Evolutionary conservation across 352 stramenopile genomes (phyloP).

Genomic region (Pythium grandisporangium): DNA sequence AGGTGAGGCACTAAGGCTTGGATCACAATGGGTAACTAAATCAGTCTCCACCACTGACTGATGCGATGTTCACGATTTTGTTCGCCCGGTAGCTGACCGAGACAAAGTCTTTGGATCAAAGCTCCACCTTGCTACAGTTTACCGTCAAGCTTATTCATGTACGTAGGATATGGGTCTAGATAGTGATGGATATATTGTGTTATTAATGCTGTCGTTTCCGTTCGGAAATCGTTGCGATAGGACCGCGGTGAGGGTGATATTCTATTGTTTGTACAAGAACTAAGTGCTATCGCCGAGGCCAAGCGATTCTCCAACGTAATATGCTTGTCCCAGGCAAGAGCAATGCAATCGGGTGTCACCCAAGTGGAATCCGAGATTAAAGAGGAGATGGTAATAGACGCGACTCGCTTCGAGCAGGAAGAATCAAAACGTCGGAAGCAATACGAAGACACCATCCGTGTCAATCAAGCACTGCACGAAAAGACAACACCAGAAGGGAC

Average conservation of each 20-base stretch:
- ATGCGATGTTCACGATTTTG: not conserved
- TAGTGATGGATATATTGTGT: not conserved
- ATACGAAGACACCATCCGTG: not conserved
- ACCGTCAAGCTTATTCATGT: constrained; percentile 75
- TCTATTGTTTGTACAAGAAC: constrained; percentile 53
- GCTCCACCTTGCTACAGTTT: constrained; percentile 64
- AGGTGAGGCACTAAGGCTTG: constrained; percentile 19
- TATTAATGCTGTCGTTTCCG: not conserved
- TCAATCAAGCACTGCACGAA: not conserved
- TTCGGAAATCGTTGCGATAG: constrained; percentile 10
- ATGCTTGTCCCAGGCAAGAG: constrained; percentile 41
- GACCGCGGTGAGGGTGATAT: constrained; percentile 66
- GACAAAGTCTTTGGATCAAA: constrained; percentile 74
- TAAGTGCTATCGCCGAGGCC: constrained; percentile 34
- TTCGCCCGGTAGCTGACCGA: constrained; percentile 40
- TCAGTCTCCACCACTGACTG: too few species aligned
- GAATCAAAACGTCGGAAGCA: constrained; percentile 12
- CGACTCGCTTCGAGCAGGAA: constrained; percentile 39
- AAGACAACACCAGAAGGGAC: not conserved
- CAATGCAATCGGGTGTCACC: constrained; percentile 34
- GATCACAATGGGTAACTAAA: too few species aligned
- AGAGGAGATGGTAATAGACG: constrained; percentile 53
- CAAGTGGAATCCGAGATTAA: constrained; percentile 63
- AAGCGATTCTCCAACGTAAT: constrained; percentile 67
- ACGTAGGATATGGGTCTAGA: constrained; percentile 4